phyloP scores from a whole-genome alignment of 2,329 filamentous ascomycete genomes.

The Fusarium clavum region DNA sequence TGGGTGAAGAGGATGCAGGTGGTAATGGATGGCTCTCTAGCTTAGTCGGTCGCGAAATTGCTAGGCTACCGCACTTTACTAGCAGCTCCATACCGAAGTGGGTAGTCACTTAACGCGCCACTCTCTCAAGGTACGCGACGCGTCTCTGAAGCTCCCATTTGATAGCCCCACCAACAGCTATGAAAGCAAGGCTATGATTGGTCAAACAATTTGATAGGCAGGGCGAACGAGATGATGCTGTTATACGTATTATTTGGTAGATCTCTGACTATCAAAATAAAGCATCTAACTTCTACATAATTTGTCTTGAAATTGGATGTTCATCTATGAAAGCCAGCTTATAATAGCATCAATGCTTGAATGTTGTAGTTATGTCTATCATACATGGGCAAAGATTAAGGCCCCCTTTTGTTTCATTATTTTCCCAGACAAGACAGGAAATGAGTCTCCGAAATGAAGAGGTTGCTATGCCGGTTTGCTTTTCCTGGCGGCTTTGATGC shows the following conservation, averaged over 20 bases:
- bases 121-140: slow-evolving; percentile 18
- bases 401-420: slow-evolving; percentile 1
- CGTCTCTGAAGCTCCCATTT: slow-evolving; percentile 6
- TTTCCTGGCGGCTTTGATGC: background rate
- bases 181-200: background rate
- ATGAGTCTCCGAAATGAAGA: slow-evolving; percentile 2
- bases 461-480: background rate
- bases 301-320: background rate
- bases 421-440: slow-evolving; percentile 1
- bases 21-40: slow-evolving; percentile 10
- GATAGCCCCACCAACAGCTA: background rate
- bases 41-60: slow-evolving; percentile 30
- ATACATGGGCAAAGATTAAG: slow-evolving; percentile 4
- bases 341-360: background rate
- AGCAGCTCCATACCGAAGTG: slow-evolving; percentile 13
- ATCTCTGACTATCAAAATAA: background rate
- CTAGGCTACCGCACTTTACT: slow-evolving; percentile 24
- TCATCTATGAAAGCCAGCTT: background rate
- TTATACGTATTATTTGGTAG: background rate
- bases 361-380: background rate
- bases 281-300: background rate
- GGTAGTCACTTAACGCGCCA: slow-evolving; percentile 37
- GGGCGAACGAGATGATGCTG: slow-evolving; percentile 1
- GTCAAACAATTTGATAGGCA: background rate
- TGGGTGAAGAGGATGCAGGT: slow-evolving; percentile 35